These are phyloP conservation scores for Rhodomyrtus psidioides DNA, from an alignment of 441 rosid genomes.

Conservation along the genomic window DNA sequence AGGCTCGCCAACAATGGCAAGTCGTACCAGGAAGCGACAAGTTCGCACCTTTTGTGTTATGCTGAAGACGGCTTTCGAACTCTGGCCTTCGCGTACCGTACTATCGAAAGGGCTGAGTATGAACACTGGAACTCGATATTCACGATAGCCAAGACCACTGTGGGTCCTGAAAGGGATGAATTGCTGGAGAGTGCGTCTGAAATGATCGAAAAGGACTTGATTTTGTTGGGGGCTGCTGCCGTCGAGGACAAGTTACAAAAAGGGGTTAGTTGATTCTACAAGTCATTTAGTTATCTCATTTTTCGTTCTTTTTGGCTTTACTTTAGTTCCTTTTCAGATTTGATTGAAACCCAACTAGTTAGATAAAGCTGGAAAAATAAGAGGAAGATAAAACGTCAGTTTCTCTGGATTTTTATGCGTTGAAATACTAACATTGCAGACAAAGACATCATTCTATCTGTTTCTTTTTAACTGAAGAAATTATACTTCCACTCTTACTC, in stretches of 20 bases:
- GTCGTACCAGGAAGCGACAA: constrained; percentile 30
- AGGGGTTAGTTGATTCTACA: constrained; percentile 41
- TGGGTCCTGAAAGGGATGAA: constrained; percentile 61
- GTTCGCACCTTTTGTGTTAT: constrained; percentile 42
- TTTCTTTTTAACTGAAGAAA: background rate
- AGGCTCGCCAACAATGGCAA: constrained; percentile 53
- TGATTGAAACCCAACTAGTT: background rate
- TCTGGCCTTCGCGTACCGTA: constrained; percentile 59
- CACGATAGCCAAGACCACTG: constrained; percentile 46
- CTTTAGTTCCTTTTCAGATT: background rate
- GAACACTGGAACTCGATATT: constrained; percentile 45
- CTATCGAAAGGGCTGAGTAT: constrained; percentile 38
- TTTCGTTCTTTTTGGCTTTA: background rate
- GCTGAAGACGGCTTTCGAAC: constrained; percentile 86
- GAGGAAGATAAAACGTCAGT: background rate
- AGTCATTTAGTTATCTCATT: background rate
- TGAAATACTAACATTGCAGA: background rate
- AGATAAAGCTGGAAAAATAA: background rate
- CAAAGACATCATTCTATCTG: background rate
- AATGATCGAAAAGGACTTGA: constrained; percentile 58
- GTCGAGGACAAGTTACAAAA: constrained; percentile 78
- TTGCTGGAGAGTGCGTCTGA: constrained; percentile 59
- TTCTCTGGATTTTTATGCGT: background rate
- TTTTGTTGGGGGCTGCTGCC: constrained; percentile 61
- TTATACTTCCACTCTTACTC: background rate